Evolutionary conservation across 1,139 yeast species (phyloP), one percentile per base, ranked within the genome.

Genomic region (Geotrichum aggregatum): DNA sequence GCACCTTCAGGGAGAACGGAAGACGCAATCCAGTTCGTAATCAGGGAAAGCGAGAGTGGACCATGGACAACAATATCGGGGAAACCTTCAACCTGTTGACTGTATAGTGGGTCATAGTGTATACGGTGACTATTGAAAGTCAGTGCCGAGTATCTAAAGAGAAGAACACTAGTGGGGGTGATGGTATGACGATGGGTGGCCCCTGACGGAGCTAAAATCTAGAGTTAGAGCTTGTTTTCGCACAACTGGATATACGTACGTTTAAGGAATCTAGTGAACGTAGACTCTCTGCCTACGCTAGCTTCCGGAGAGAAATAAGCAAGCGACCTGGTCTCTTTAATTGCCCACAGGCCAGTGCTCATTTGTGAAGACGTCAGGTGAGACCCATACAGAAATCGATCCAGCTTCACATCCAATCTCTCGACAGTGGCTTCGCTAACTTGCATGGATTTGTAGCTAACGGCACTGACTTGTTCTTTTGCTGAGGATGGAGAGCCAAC

Each of bases 81-180:
- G 47, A 87, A 77, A 0, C 78, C 76, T 62, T 92, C 98, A 1
- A 63, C 62, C 0, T 65, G 52, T 4, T 57, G 63, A 24, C 86
- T 75, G 63, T 87, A 87, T 0, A 60, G 61, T 1, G 68, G 67
- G 62, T 87, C 87, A 64, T 80, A 80, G 66, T 92, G 98, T 42
- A 92, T 87, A 54, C 78, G 76, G 66, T 92, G 98, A 4, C 92
- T 75, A 64, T 92, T 92, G 69, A 81, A 81, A 0, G 94, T 83
- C 52, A 91, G 67, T 34, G 85, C 83, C 43, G 92, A 82, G 68
- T 82, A 87, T 56, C 88, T 72, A 61, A 83, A 73, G 19, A 81
- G 66, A 42, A 73, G 58, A 11, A 63, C 61, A 52, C 55, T 62
- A 10, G 71, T 56, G 1, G 72, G 71, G 1, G 58, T 58, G 21